Evolutionary conservation across 129 eudicot species (phyloP).

Genomic region (Lactuca saligna): DNA sequence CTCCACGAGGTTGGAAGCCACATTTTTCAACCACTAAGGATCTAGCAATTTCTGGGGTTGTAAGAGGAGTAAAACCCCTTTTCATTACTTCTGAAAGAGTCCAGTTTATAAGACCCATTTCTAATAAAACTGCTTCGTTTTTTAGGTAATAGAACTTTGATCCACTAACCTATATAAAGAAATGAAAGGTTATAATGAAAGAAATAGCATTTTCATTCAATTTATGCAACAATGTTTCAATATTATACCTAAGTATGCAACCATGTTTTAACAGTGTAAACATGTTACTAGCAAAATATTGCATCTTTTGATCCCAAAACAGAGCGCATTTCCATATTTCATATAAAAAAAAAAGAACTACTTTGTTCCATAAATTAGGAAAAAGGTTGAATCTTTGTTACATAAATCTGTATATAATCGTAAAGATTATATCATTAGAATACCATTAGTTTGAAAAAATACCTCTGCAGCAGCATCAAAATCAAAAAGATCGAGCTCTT

Average conservation of each 20-base stretch:
- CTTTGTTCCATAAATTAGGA: not conserved
- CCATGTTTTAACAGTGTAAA: too few species aligned
- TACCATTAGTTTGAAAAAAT: conserved; percentile 29
- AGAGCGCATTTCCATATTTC: too few species aligned
- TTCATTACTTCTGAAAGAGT: conserved; percentile 84
- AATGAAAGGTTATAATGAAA: too few species aligned
- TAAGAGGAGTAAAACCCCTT: conserved; percentile 85
- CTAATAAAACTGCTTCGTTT: conserved; percentile 91
- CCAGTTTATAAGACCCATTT: conserved; percentile 90
- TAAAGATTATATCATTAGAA: not conserved
- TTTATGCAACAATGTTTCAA: too few species aligned
- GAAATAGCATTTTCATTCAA: too few species aligned
- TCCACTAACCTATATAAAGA: conserved; percentile 65
- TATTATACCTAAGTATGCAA: too few species aligned
- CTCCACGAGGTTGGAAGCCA: conserved; percentile 97
- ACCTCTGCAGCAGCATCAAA: conserved; percentile 98
- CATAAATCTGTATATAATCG: not conserved
- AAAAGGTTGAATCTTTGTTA: not conserved
- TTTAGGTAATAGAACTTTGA: conserved; percentile 91
- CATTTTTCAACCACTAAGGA: conserved; percentile 90
- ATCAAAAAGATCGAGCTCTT: conserved; percentile 83
- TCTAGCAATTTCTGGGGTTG: conserved; percentile 87
- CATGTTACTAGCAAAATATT: too few species aligned
- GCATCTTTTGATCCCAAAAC: too few species aligned
- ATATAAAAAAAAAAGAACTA: not conserved